Percentiles rank a stretch among this genome's conserved stretches.
Conservation (phyloP, 306 rosid species). For the Argentina anserina region DNA sequence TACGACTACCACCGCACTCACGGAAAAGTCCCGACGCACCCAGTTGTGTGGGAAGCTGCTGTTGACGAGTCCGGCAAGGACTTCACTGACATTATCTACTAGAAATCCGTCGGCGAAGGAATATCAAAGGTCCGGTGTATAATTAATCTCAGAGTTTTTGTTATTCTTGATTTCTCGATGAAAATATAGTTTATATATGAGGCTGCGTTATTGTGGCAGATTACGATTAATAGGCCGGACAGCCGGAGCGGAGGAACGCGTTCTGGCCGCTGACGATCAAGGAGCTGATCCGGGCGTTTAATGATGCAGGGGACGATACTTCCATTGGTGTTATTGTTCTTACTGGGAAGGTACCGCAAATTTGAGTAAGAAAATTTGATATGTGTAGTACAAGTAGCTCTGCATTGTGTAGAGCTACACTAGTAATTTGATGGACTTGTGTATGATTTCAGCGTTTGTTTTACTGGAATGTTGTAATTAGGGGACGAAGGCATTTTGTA, state of each 20-base stretch:
- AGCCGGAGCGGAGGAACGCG: conserved; percentile 81
- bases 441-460: not conserved
- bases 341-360: conserved; percentile 56
- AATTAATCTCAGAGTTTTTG: no score
- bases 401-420: not conserved
- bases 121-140: conserved; percentile 57
- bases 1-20: conserved; percentile 59
- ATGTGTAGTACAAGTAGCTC: not conserved
- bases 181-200: not conserved
- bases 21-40: conserved; percentile 55
- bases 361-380: not conserved
- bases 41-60: conserved; percentile 52
- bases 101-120: conserved; percentile 77
- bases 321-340: conserved; percentile 79
- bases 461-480: conserved; percentile 15
- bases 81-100: conserved; percentile 67
- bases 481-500: conserved; percentile 87
- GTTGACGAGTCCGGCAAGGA: conserved; percentile 45
- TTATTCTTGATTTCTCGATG: no score
- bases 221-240: conserved; percentile 70
- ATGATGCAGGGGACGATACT: conserved; percentile 71
- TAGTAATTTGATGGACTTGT: not conserved
- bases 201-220: conserved; percentile 31
- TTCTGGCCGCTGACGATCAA: conserved; percentile 74
- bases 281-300: conserved; percentile 75